Conservation (phyloP, 1,284 basidiomycete species). For the Psilocybe mexicana region DNA sequence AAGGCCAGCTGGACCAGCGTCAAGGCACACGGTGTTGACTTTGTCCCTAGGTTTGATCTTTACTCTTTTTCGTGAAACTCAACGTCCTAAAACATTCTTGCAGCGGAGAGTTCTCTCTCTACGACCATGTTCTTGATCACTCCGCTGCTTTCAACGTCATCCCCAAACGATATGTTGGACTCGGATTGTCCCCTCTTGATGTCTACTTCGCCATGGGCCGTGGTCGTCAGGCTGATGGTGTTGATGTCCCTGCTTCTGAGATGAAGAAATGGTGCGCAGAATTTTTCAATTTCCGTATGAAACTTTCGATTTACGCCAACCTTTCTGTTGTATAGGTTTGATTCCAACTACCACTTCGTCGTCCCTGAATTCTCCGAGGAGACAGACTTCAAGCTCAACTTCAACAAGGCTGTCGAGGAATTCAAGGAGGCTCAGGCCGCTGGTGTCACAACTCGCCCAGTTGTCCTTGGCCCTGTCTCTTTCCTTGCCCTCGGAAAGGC, state of each 20-base stretch:
- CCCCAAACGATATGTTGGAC: constrained; percentile 91
- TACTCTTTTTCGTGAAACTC: constrained; percentile 26
- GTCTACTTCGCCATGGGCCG: constrained; percentile 99
- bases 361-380: constrained; percentile 94
- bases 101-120: constrained; percentile 97
- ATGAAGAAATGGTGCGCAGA: constrained; percentile 94
- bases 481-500: constrained; percentile 95
- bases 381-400: constrained; percentile 93
- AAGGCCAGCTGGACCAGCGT: constrained; percentile 90
- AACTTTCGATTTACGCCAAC: constrained; percentile 11
- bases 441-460: constrained; percentile 92
- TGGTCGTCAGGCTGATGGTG: constrained; percentile 91
- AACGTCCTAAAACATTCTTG: constrained; percentile 19
- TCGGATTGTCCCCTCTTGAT: constrained; percentile 89
- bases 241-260: constrained; percentile 97
- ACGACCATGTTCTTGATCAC: constrained; percentile 99
- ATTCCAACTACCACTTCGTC: constrained; percentile 99
- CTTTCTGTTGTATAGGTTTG: constrained; percentile 69
- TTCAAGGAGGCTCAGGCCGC: constrained; percentile 93
- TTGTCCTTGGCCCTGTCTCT: constrained; percentile 94
- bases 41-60: constrained; percentile 80
- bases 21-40: constrained; percentile 88
- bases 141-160: constrained; percentile 97
- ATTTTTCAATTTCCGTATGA: constrained; percentile 10
- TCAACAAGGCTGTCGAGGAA: constrained; percentile 95